These are phyloP conservation scores for Ceratobasidium sp. DNA, from an alignment of 1,284 basidiomycete species.

Conservation along the genomic window DNA sequence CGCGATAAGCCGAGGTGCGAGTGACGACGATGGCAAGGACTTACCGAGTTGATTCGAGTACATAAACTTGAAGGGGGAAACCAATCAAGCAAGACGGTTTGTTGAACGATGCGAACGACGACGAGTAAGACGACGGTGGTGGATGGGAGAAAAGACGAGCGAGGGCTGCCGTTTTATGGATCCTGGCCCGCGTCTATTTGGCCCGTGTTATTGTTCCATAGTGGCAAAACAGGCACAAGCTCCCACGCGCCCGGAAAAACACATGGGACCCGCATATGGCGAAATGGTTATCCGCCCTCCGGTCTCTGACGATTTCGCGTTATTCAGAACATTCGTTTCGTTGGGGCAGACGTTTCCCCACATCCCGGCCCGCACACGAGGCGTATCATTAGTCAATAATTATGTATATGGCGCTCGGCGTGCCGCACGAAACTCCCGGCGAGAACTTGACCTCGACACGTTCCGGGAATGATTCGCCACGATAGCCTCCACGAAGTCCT, in stretches of 20 bases:
- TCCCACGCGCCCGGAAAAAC: slow-evolving; percentile 26
- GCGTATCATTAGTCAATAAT: neutral
- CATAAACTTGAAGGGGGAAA: slow-evolving; percentile 29
- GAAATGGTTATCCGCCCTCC: too few relatives aligned
- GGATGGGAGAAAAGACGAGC: neutral
- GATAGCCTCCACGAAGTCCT: neutral
- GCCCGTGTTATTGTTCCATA: slow-evolving; percentile 17
- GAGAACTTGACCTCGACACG: neutral
- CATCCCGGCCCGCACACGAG: slow-evolving; percentile 4
- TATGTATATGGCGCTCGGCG: neutral
- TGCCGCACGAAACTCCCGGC: neutral
- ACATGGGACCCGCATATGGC: neutral
- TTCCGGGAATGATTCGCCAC: too few relatives aligned
- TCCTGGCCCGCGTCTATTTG: slow-evolving; percentile 22
- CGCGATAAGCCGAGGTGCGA: neutral
- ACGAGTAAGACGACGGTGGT: slow-evolving; percentile 21
- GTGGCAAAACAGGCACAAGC: slow-evolving; percentile 8
- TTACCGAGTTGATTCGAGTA: slow-evolving; percentile 38
- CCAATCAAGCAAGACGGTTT: slow-evolving; percentile 20
- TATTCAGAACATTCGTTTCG: neutral
- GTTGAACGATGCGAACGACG: neutral
- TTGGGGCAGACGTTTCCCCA: slow-evolving; percentile 12
- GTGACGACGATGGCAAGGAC: neutral
- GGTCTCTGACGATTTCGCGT: too few relatives aligned
- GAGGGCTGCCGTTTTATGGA: slow-evolving; percentile 9